phyloP scores from a whole-genome alignment of 2,329 filamentous ascomycete species.

The Paecilomyces dactylethromorphus region DNA sequence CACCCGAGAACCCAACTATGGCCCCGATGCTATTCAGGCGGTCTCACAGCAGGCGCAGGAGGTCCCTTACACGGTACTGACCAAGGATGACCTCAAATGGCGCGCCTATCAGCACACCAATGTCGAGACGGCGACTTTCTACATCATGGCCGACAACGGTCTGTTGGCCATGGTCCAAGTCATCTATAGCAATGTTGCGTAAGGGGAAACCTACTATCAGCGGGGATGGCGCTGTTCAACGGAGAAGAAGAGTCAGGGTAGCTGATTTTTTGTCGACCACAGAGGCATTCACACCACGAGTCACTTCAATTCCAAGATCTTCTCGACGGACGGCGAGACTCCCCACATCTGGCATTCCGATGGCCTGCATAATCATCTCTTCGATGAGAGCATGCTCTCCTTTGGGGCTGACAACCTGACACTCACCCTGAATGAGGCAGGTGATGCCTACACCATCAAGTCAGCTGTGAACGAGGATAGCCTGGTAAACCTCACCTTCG shows the following conservation, averaged over 20 bases:
- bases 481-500: slow-evolving; percentile 80
- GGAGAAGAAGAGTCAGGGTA: not conserved
- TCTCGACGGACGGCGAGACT: slow-evolving; percentile 65
- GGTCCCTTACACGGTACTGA: slow-evolving; percentile 73
- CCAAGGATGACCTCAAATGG: slow-evolving; percentile 78
- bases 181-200: slow-evolving; percentile 98
- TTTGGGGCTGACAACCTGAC: slow-evolving; percentile 86
- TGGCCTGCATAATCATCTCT: slow-evolving; percentile 69
- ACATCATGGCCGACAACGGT: slow-evolving; percentile 74
- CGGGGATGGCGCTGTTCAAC: slow-evolving; percentile 3
- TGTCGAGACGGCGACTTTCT: slow-evolving; percentile 94
- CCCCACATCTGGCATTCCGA: slow-evolving; percentile 79
- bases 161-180: slow-evolving; percentile 75
- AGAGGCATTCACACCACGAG: slow-evolving; percentile 85
- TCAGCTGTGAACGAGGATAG: slow-evolving; percentile 74
- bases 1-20: slow-evolving; percentile 94
- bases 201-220: slow-evolving; percentile 34
- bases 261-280: slow-evolving; percentile 11
- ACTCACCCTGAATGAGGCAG: slow-evolving; percentile 78
- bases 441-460: slow-evolving; percentile 79
- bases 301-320: slow-evolving; percentile 94
- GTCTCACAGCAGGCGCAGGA: slow-evolving; percentile 74
- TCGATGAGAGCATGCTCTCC: slow-evolving; percentile 73
- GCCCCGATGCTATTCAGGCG: slow-evolving; percentile 76
- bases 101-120: slow-evolving; percentile 70